These are phyloP conservation scores for Bipolaris zeicola DNA, from an alignment of 2,329 filamentous ascomycete genomes.

Conservation along the genomic window DNA sequence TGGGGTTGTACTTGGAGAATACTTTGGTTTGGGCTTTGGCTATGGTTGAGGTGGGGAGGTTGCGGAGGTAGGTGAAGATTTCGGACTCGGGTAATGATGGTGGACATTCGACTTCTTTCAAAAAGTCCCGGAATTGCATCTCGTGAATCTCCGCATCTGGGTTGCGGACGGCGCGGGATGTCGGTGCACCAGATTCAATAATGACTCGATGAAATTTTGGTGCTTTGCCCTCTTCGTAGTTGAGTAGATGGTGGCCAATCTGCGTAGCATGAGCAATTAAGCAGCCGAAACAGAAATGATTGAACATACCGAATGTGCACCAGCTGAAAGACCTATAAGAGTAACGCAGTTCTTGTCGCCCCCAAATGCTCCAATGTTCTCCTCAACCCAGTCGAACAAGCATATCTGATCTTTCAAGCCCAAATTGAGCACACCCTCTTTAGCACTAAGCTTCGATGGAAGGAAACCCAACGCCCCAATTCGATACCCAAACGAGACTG, in stretches of 20 bases:
- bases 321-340: constrained; percentile 31
- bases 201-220: constrained; percentile 55
- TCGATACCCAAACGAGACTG: constrained; percentile 48
- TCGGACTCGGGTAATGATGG: constrained; percentile 31
- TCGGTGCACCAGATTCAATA: constrained; percentile 55
- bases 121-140: constrained; percentile 53
- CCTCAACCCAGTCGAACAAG: constrained; percentile 53
- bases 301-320: constrained; percentile 24
- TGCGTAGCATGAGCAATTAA: not conserved
- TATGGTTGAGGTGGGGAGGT: constrained; percentile 44
- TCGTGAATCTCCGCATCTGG: constrained; percentile 51
- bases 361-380: constrained; percentile 43
- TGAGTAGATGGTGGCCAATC: constrained; percentile 72
- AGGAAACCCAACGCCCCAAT: constrained; percentile 24
- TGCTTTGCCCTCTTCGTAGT: constrained; percentile 42
- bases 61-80: constrained; percentile 52
- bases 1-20: constrained; percentile 55
- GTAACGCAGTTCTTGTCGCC: constrained; percentile 33
- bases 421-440: constrained; percentile 41
- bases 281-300: not conserved
- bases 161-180: constrained; percentile 53
- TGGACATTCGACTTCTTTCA: constrained; percentile 45
- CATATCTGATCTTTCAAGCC: constrained; percentile 32
- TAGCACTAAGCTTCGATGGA: constrained; percentile 14
- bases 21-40: constrained; percentile 50